Percentiles rank a stretch among this genome's conserved stretches.
phyloP scores from a whole-genome alignment of 345 rosid genomes.

The Hibiscus mutabilis region DNA sequence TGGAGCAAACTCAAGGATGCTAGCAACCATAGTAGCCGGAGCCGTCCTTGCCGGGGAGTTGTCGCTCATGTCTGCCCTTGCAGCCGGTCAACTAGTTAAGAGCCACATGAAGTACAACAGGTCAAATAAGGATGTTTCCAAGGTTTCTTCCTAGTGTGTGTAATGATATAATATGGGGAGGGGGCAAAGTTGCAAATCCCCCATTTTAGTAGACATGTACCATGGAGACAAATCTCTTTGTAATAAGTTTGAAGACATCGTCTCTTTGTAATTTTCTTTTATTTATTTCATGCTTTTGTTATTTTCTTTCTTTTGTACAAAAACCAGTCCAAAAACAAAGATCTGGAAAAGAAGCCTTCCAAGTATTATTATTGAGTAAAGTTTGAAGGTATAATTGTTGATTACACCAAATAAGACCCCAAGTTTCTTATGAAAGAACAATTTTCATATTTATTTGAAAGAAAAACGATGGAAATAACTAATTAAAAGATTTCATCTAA shows the following conservation, averaged over 20 bases:
- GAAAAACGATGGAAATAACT: too few relatives aligned
- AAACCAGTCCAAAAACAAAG: too few relatives aligned
- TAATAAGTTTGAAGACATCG: neutral
- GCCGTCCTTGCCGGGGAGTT: conserved; percentile 65
- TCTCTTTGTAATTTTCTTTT: conserved; percentile 1
- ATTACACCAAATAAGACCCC: too few relatives aligned
- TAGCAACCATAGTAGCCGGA: conserved; percentile 55
- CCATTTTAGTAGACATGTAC: neutral
- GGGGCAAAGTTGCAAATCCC: neutral
- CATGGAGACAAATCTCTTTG: neutral
- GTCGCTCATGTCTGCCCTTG: conserved; percentile 68
- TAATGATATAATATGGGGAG: neutral
- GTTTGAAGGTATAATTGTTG: too few relatives aligned
- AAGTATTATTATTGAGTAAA: too few relatives aligned
- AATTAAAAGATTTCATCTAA: too few relatives aligned
- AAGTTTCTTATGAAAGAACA: too few relatives aligned
- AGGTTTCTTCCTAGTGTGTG: conserved; percentile 11
- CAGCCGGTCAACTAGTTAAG: conserved; percentile 66
- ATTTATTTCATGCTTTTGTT: neutral
- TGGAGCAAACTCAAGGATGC: conserved; percentile 44
- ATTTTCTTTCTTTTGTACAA: neutral
- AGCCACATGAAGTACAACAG: conserved; percentile 78
- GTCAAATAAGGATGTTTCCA: conserved; percentile 46
- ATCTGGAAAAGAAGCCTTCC: too few relatives aligned
- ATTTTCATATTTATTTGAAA: too few relatives aligned